These are phyloP conservation scores for Stephania japonica DNA, from an alignment of 164 flowering plant genomes.

Conservation along the genomic window DNA sequence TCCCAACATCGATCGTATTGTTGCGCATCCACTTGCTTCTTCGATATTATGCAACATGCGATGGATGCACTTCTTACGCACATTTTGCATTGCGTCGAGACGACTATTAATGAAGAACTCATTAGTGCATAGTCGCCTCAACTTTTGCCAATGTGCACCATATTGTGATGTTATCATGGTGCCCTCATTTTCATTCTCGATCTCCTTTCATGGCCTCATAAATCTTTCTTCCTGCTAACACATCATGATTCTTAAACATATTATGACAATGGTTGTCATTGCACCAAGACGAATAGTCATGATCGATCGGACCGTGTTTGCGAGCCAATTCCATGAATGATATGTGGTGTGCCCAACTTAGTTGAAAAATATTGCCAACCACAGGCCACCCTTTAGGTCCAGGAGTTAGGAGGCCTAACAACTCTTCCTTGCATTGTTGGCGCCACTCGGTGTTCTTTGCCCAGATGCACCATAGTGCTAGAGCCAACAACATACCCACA, in stretches of 20 bases:
- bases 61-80: slow-evolving; percentile 5
- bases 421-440: slow-evolving; percentile 3
- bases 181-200: slow-evolving; percentile 6
- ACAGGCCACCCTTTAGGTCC: slow-evolving; percentile 10
- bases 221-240: slow-evolving; percentile 7
- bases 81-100: slow-evolving; percentile 10
- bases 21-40: slow-evolving; percentile 6
- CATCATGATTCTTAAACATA: slow-evolving; percentile 12
- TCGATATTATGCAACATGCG: slow-evolving; percentile 3
- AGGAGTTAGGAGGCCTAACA: slow-evolving; percentile 2
- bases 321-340: slow-evolving; percentile 4
- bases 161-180: slow-evolving; percentile 12
- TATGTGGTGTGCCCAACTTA: slow-evolving; percentile 6
- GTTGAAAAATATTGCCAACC: slow-evolving; percentile 9
- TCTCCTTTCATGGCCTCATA: slow-evolving; percentile 12
- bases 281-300: slow-evolving; percentile 7
- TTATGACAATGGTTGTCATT: slow-evolving; percentile 10
- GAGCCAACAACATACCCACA: background rate
- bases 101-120: slow-evolving; percentile 10
- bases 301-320: slow-evolving; percentile 9
- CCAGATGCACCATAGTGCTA: slow-evolving; percentile 4
- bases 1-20: slow-evolving; percentile 6
- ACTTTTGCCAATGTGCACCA: slow-evolving; percentile 12
- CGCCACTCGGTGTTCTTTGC: slow-evolving; percentile 5
- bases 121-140: slow-evolving; percentile 10